phyloP scores from a whole-genome alignment of 345 rosid genomes.

The Melastoma malabathricum region DNA sequence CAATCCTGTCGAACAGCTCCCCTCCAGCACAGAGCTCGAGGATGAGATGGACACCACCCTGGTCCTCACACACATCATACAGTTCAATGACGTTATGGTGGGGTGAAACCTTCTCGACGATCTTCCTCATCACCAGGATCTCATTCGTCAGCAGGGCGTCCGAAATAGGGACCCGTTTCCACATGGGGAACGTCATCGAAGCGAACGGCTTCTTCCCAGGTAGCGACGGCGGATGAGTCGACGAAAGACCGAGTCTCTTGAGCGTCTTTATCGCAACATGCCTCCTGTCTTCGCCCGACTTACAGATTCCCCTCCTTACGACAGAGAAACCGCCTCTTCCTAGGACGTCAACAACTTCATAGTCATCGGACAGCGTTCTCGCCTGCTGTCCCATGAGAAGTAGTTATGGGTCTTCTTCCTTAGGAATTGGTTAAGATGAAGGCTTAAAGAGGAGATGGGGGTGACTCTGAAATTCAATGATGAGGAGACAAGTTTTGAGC shows the following conservation, averaged over 20 bases:
- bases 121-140: constrained; percentile 49
- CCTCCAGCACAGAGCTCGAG: constrained; percentile 57
- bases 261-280: constrained; percentile 47
- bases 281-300: constrained; percentile 12
- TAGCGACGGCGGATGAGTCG: constrained; percentile 9
- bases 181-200: constrained; percentile 17
- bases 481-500: background rate
- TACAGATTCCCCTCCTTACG: constrained; percentile 37
- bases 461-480: background rate
- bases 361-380: constrained; percentile 33
- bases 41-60: constrained; percentile 43
- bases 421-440: background rate
- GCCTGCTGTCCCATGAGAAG: constrained; percentile 36
- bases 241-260: constrained; percentile 21
- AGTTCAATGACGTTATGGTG: constrained; percentile 49
- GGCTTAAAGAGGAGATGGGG: constrained; percentile 1
- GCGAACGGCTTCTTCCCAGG: constrained; percentile 8
- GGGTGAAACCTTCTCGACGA: constrained; percentile 51
- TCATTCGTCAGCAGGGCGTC: constrained; percentile 51
- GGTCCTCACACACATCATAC: constrained; percentile 54
- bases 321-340: constrained; percentile 64
- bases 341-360: constrained; percentile 33
- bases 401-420: background rate
- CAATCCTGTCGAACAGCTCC: constrained; percentile 46
- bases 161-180: constrained; percentile 41